These are phyloP conservation scores for Deinandra increscens DNA, from an alignment of 129 eudicot genomes.

Conservation along the genomic window DNA sequence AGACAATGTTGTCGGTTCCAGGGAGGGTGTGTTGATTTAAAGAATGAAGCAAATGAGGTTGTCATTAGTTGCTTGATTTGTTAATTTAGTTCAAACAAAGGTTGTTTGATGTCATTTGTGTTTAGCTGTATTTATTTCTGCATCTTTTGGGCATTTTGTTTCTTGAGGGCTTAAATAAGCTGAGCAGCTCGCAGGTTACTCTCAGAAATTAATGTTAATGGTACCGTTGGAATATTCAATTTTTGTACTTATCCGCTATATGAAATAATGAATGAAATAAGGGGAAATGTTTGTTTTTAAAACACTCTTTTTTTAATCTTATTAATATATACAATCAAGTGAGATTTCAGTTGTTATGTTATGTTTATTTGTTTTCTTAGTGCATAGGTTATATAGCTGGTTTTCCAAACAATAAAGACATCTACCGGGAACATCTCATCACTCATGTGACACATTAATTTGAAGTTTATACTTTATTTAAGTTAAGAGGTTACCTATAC, in stretches of 20 bases:
- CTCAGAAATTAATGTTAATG: constrained; percentile 10
- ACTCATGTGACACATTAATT: no score
- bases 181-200: constrained; percentile 30
- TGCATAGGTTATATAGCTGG: no score
- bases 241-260: background rate
- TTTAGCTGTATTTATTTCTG: constrained; percentile 29
- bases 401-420: no score
- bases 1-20: constrained; percentile 1
- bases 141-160: constrained; percentile 26
- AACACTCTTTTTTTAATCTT: no score
- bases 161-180: constrained; percentile 39
- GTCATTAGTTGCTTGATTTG: constrained; percentile 32
- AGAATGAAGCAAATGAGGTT: constrained; percentile 22
- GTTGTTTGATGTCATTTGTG: constrained; percentile 27
- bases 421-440: no score
- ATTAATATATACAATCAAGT: no score
- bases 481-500: no score
- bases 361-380: no score
- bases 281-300: no score
- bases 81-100: constrained; percentile 27
- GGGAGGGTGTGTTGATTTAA: constrained; percentile 24
- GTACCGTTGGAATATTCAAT: constrained; percentile 9
- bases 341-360: no score
- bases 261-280: constrained; percentile 26
- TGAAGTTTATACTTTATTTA: no score